Percentiles rank a stretch among this genome's conserved stretches.
phyloP scores from a whole-genome alignment of 768 basidiomycete genomes.

The Phylloporus sp. region DNA sequence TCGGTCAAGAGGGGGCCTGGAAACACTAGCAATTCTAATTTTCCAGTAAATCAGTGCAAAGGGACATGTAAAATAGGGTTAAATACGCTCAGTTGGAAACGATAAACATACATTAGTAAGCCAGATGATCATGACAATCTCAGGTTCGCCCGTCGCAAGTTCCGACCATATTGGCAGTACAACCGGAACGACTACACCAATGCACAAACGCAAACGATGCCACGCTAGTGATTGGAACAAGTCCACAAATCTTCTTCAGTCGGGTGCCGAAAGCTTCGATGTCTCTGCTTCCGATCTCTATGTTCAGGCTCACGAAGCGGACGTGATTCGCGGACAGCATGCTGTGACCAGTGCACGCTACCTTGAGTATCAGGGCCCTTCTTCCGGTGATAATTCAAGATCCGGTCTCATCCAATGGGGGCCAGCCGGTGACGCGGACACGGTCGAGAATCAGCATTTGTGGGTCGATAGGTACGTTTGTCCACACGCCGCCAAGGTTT shows the following conservation, averaged over 20 bases:
- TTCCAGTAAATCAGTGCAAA: too few relatives aligned
- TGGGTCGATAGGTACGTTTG: slow-evolving; percentile 84
- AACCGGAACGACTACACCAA: too few relatives aligned
- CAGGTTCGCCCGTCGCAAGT: too few relatives aligned
- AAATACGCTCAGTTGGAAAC: too few relatives aligned
- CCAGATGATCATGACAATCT: too few relatives aligned
- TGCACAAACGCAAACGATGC: slow-evolving; percentile 31
- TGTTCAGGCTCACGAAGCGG: slow-evolving; percentile 75
- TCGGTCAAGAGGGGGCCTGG: too few relatives aligned
- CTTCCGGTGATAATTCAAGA: slow-evolving; percentile 15
- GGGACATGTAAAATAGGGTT: too few relatives aligned
- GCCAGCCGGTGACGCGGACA: slow-evolving; percentile 7
- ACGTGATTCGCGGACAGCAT: slow-evolving; percentile 52
- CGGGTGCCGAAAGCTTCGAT: slow-evolving; percentile 2
- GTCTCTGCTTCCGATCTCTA: slow-evolving; percentile 31
- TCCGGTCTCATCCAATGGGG: slow-evolving; percentile 35
- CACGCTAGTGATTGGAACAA: slow-evolving; percentile 13
- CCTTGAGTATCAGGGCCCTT: slow-evolving; percentile 27
- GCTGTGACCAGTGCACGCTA: slow-evolving; percentile 35
- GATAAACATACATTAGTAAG: too few relatives aligned
- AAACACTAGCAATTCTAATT: too few relatives aligned
- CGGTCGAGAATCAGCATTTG: slow-evolving; percentile 22
- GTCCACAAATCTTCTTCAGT: background rate
- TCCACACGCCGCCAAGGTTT: slow-evolving; percentile 15
- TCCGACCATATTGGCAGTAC: too few relatives aligned